A percentile compares a stretch with the other conserved stretches of the same genome.
phyloP scores from a whole-genome alignment of 805 yeast species.

The Candida saitoana region DNA sequence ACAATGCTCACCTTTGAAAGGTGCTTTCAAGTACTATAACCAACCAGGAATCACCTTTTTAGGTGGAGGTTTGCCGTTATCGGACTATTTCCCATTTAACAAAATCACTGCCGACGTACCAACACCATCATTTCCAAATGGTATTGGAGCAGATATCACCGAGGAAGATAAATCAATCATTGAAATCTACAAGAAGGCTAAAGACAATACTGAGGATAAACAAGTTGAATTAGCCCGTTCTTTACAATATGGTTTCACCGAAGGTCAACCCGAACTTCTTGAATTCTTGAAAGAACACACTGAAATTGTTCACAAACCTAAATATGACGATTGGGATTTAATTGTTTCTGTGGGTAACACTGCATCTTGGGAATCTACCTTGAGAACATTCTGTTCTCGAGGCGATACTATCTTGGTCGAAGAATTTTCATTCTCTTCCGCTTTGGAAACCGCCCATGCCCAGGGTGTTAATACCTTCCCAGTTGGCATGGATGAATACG shows the following conservation, averaged over 20 bases:
- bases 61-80: conserved; percentile 93
- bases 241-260: conserved; percentile 87
- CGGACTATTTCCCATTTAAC: conserved; percentile 92
- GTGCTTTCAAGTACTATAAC: conserved; percentile 72
- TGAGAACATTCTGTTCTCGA: conserved; percentile 70
- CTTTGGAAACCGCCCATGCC: conserved; percentile 76
- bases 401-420: conserved; percentile 86
- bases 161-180: conserved; percentile 38
- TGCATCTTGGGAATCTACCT: conserved; percentile 79
- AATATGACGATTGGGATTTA: conserved; percentile 62
- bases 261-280: conserved; percentile 71
- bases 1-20: conserved; percentile 73
- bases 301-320: conserved; percentile 41
- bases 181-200: conserved; percentile 30
- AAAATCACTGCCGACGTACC: conserved; percentile 68
- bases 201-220: conserved; percentile 16
- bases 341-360: conserved; percentile 80
- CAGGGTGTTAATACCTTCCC: conserved; percentile 67
- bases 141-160: conserved; percentile 64
- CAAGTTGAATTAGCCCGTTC: conserved; percentile 77
- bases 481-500: conserved; percentile 72
- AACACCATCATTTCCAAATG: conserved; percentile 71
- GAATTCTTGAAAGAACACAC: conserved; percentile 76
- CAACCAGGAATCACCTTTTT: conserved; percentile 78
- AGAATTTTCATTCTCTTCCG: conserved; percentile 78